A percentile compares a stretch with the other conserved stretches of the same genome.
Conservation (phyloP, 768 basidiomycete genomes). For the Tremella fuciformis region DNA sequence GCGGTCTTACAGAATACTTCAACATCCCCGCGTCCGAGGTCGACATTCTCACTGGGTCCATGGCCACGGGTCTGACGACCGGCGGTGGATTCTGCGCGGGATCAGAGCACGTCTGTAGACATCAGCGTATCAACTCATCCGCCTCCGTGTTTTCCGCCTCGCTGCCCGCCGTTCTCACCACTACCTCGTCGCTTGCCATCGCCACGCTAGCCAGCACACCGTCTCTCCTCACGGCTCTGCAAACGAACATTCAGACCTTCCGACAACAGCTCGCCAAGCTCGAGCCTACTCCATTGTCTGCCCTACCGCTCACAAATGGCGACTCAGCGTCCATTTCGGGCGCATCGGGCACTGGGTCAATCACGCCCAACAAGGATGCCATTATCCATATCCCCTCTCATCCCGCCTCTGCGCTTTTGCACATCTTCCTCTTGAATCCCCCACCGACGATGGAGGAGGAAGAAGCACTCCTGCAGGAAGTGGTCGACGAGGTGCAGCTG, state of each 20-base stretch:
- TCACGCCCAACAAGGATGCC: conserved; percentile 43
- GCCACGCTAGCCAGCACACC: conserved; percentile 72
- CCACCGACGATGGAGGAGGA: conserved; percentile 57
- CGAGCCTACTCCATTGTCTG: conserved; percentile 52
- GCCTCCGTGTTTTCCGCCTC: conserved; percentile 96
- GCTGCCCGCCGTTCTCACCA: conserved; percentile 83
- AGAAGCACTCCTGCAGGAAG: conserved; percentile 79
- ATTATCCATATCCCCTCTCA: conserved; percentile 81
- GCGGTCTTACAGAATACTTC: conserved; percentile 90
- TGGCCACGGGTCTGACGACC: conserved; percentile 76
- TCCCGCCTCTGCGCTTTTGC: conserved; percentile 80
- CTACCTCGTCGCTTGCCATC: conserved; percentile 81
- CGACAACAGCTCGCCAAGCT: conserved; percentile 77
- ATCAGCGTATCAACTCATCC: conserved; percentile 95
- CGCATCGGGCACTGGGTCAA: not conserved
- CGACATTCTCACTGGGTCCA: conserved; percentile 91
- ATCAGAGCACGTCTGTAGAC: conserved; percentile 72
- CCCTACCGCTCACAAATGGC: not conserved
- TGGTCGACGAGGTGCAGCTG: conserved; percentile 78
- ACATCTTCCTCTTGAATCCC: conserved; percentile 62
- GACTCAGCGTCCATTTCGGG: conserved; percentile 6
- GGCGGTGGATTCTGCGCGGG: conserved; percentile 96
- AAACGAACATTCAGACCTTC: conserved; percentile 74
- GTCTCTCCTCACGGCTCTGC: conserved; percentile 69
- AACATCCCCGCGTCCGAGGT: conserved; percentile 86